Conservation (phyloP, 257 asterid species). For the Vinca minor region DNA sequence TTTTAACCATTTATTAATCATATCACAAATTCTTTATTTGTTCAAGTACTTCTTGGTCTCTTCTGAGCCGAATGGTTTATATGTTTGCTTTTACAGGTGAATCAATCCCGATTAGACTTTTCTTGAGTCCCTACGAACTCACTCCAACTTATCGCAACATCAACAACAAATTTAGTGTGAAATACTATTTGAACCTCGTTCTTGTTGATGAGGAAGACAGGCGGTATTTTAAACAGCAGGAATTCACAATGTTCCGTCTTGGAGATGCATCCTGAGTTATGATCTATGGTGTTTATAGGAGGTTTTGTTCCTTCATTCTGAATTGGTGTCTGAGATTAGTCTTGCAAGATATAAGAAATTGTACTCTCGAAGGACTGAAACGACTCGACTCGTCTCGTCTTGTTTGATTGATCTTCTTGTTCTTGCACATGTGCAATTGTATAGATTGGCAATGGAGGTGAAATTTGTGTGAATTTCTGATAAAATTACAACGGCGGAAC, state of each 20-base stretch:
- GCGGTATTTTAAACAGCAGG: slow-evolving; percentile 95
- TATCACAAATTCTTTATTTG: not conserved
- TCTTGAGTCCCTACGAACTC: slow-evolving; percentile 93
- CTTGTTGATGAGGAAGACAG: slow-evolving; percentile 98
- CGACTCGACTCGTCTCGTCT: slow-evolving; percentile 11
- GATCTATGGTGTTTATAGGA: slow-evolving; percentile 2
- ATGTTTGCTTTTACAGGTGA: slow-evolving; percentile 54
- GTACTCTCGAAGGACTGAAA: slow-evolving; percentile 12
- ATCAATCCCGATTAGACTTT: slow-evolving; percentile 88
- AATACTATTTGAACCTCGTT: slow-evolving; percentile 89
- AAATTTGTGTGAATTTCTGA: slow-evolving; percentile 19
- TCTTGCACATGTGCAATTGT: slow-evolving; percentile 25
- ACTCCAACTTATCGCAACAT: slow-evolving; percentile 83
- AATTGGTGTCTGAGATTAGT: slow-evolving; percentile 16
- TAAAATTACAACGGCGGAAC: slow-evolving; percentile 9
- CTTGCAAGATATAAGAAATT: slow-evolving; percentile 13
- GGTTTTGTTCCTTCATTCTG: slow-evolving; percentile 15
- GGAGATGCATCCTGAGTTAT: slow-evolving; percentile 46
- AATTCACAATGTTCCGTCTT: slow-evolving; percentile 73
- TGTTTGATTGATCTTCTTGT: slow-evolving; percentile 24
- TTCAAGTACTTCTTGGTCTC: not conserved
- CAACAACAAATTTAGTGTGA: slow-evolving; percentile 94
- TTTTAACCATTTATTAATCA: not conserved
- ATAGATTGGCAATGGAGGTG: slow-evolving; percentile 28
- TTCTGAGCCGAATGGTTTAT: slow-evolving; percentile 2